Base-by-base conservation (phyloP, 805 yeast genomes). In the Suhomyces sp. region DNA sequence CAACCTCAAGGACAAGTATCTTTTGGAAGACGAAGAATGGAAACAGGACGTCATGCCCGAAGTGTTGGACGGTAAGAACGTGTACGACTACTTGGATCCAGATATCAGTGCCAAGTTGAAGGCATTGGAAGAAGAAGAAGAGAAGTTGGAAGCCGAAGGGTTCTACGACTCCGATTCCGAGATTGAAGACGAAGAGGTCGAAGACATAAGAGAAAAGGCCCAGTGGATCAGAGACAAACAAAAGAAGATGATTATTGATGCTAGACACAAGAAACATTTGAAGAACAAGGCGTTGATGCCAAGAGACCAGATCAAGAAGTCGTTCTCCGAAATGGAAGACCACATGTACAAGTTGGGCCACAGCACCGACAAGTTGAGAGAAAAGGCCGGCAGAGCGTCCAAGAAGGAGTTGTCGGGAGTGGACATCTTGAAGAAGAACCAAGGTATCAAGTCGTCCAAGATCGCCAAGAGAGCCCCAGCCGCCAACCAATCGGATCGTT, bases 11-110 rank as follows among this genome's bases (percentile, higher is more conserved):
- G 98, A 93, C 67, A 88, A 86, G 66, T 94, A 96, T 73, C 61
- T 94, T 57, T 79, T 94, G 62, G 99, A 93, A 61, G 93, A 94
- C 68, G 98, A 93, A 49, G 96, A 90, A 59, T 94, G 99, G 99
- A 93, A 93, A 81, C 84, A 90, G 60, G 99, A 94, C 72, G 81
- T 87, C 57, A 90, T 94, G 90, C 99, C 99, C 26, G 99, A 94
- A 78, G 81, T 94, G 51, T 77, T 94, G 69, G 91, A 94, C 66
- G 99, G 99, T 74, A 88, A 85, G 77, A 94, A 94, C 69, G 97
- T 94, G 54, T 93, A 91, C 74, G 99, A 94, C 74, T 94, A 88
- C 86, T 81, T 94, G 70, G 99, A 94, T 66, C 90, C 97, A 44
- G 99, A 94, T 62, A 94, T 94, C 67, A 88, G 91, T 47, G 87